A percentile compares a stretch with the other conserved stretches of the same genome.
Conservation (phyloP, 371 early-diverging fungal species). For the Entomophthora muscae region DNA sequence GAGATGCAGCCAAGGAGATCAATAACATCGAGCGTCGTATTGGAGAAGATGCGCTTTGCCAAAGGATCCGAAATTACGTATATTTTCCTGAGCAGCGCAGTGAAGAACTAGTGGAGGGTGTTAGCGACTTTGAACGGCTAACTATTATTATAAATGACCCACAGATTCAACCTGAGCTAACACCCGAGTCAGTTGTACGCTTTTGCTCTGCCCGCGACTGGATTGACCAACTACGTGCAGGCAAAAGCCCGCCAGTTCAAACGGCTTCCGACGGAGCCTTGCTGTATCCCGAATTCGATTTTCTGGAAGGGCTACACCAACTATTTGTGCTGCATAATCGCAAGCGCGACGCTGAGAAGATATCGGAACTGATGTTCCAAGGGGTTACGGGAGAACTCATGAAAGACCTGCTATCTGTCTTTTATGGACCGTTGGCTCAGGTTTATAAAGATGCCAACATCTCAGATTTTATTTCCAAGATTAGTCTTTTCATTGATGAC, state of each 20-base stretch:
- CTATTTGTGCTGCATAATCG: conserved; percentile 8
- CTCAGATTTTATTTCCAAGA: conserved; percentile 32
- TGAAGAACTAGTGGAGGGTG: conserved; percentile 3
- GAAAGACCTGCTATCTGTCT: conserved; percentile 37
- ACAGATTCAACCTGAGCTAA: conserved; percentile 2
- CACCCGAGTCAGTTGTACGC: conserved; percentile 7
- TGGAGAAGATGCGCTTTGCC: conserved; percentile 25
- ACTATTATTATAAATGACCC: conserved; percentile 13
- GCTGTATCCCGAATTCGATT: conserved; percentile 1
- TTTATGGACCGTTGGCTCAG: conserved; percentile 40
- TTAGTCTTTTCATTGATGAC: conserved; percentile 33
- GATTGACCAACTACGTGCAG: conserved; percentile 14
- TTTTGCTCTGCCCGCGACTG: neutral
- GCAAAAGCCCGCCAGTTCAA: conserved; percentile 15
- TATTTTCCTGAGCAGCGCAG: conserved; percentile 17
- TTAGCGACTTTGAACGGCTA: conserved; percentile 8
- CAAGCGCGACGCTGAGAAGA: conserved; percentile 25
- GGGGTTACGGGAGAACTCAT: conserved; percentile 40
- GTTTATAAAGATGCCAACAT: conserved; percentile 47
- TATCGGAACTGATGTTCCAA: conserved; percentile 35
- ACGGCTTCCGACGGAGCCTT: neutral
- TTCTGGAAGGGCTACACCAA: conserved; percentile 14
- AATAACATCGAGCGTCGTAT: conserved; percentile 23
- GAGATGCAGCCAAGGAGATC: conserved; percentile 28
- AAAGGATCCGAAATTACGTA: conserved; percentile 33